These are phyloP conservation scores for Moesziomyces sp. DNA, from an alignment of 1,284 basidiomycete species.

Conservation along the genomic window DNA sequence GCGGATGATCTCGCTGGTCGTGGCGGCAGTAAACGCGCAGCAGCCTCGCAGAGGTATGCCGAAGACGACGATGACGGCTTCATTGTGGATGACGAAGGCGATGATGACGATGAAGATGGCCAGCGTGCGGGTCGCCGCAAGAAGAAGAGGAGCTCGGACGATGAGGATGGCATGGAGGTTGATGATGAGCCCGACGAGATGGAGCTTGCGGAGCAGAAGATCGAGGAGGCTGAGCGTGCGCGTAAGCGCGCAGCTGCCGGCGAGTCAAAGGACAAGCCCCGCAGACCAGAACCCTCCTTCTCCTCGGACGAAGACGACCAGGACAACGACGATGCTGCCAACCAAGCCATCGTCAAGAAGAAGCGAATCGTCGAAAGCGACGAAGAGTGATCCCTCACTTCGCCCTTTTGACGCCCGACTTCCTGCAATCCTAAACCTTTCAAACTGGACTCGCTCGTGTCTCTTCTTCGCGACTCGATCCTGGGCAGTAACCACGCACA, in stretches of 20 bases:
- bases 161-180: constrained; percentile 57
- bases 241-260: constrained; percentile 34
- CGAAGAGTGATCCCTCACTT: constrained; percentile 26
- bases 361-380: constrained; percentile 54
- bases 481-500: too few species aligned
- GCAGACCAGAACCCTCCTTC: constrained; percentile 39
- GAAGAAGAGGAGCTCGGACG: constrained; percentile 38
- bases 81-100: constrained; percentile 59
- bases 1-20: constrained; percentile 29
- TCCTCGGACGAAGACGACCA: constrained; percentile 49
- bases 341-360: constrained; percentile 39
- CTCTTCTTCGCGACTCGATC: too few species aligned
- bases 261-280: constrained; percentile 18
- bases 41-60: constrained; percentile 36
- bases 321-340: constrained; percentile 22
- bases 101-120: constrained; percentile 45
- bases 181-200: constrained; percentile 62
- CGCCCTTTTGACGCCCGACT: too few species aligned
- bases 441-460: too few species aligned
- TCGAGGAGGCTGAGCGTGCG: constrained; percentile 44
- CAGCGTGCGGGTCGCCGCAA: constrained; percentile 16
- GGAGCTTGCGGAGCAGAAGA: constrained; percentile 56
- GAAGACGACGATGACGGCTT: constrained; percentile 65
- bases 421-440: too few species aligned
- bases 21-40: constrained; percentile 32